Percentiles rank a stretch among this genome's conserved stretches.
These are phyloP conservation scores for Paramarasmius palmivorus DNA, from an alignment of 1,284 basidiomycete species.

Conservation along the genomic window DNA sequence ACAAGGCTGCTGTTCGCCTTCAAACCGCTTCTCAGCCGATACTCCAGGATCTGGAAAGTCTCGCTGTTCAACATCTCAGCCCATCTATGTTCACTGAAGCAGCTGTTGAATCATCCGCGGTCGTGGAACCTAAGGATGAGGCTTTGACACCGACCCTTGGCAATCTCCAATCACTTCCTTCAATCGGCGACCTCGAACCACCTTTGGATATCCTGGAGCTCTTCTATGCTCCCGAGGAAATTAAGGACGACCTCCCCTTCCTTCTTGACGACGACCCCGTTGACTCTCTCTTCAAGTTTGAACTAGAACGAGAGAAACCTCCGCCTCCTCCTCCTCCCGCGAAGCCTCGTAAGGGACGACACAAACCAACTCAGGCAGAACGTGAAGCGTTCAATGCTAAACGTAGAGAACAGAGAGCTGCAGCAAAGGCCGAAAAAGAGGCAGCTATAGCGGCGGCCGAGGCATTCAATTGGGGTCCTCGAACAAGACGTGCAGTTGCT, in stretches of 20 bases:
- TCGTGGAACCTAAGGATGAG: background rate
- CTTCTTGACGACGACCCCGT: conserved; percentile 60
- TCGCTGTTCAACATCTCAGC: conserved; percentile 18
- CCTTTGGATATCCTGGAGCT: conserved; percentile 55
- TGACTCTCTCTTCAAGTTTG: conserved; percentile 67
- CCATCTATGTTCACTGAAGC: background rate
- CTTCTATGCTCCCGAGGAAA: conserved; percentile 48
- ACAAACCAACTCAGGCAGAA: conserved; percentile 13
- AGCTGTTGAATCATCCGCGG: background rate
- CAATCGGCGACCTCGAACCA: conserved; percentile 72
- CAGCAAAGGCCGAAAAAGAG: conserved; percentile 12
- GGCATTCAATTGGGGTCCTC: conserved; percentile 18
- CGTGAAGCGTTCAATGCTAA: conserved; percentile 35
- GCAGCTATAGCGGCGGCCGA: conserved; percentile 23
- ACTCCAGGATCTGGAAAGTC: conserved; percentile 56
- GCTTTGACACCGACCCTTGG: background rate
- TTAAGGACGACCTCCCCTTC: conserved; percentile 53
- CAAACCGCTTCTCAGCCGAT: conserved; percentile 59
- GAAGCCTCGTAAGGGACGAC: conserved; percentile 24
- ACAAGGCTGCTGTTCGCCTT: conserved; percentile 75
- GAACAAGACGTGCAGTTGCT: conserved; percentile 13
- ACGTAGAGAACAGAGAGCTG: conserved; percentile 16
- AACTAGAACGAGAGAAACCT: conserved; percentile 57
- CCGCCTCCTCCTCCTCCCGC: conserved; percentile 35
- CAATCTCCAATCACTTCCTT: conserved; percentile 9